These are phyloP conservation scores for Trichoderma breve DNA, from an alignment of 2,329 filamentous ascomycete species.

Conservation along the genomic window DNA sequence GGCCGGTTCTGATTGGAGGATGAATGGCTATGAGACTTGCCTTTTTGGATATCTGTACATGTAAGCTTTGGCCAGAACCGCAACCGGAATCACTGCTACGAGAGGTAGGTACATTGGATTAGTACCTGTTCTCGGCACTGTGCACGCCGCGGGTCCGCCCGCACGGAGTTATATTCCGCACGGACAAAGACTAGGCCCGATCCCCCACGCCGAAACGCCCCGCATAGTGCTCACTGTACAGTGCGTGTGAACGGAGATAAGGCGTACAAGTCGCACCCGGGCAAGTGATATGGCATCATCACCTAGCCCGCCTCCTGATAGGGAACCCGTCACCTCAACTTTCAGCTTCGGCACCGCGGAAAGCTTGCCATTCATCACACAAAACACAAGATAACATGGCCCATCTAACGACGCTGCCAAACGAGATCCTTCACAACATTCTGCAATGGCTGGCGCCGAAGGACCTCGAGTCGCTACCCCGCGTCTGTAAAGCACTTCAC, in stretches of 20 bases:
- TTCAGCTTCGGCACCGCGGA: background rate
- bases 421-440: conserved; percentile 63
- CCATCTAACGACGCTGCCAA: conserved; percentile 44
- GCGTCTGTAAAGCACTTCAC: conserved; percentile 52
- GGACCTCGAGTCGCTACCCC: conserved; percentile 54
- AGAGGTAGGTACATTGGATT: background rate
- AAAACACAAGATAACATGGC: conserved; percentile 3
- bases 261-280: background rate
- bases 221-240: background rate
- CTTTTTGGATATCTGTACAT: background rate
- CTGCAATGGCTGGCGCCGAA: conserved; percentile 53
- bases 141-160: background rate
- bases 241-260: conserved; percentile 3
- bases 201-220: background rate
- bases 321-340: background rate
- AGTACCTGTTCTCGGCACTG: background rate
- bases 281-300: conserved; percentile 13
- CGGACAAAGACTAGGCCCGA: background rate
- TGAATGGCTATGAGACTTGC: background rate
- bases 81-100: background rate
- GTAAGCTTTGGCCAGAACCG: background rate
- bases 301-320: background rate
- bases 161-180: background rate
- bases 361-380: too few species aligned
- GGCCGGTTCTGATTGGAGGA: background rate